Percentiles rank a stretch among this genome's conserved stretches.
Conservation (phyloP, 805 yeast species). For the Yamadazyma takamatsuzukensis region DNA sequence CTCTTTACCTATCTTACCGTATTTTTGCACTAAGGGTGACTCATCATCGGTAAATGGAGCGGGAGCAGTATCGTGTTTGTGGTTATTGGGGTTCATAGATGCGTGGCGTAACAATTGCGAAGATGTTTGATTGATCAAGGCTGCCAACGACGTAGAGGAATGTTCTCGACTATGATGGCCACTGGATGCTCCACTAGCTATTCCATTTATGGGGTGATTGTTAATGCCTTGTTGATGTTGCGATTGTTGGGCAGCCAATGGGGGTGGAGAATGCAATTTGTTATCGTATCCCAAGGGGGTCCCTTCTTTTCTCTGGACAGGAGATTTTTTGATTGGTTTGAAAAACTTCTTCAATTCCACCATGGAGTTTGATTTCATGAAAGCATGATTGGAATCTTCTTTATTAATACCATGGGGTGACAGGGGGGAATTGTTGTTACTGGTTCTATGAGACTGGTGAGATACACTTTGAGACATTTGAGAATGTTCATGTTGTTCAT, state of each 20-base stretch:
- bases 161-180: slow-evolving; percentile 23
- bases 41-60: slow-evolving; percentile 33
- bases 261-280: slow-evolving; percentile 29
- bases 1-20: slow-evolving; percentile 78
- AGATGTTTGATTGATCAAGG: slow-evolving; percentile 34
- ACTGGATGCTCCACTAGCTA: slow-evolving; percentile 4
- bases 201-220: slow-evolving; percentile 1
- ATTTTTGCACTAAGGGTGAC: slow-evolving; percentile 68
- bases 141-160: slow-evolving; percentile 34
- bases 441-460: slow-evolving; percentile 3
- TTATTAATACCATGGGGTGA: slow-evolving; percentile 11
- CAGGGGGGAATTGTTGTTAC: slow-evolving; percentile 10
- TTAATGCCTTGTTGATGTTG: background rate
- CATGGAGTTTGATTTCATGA: slow-evolving; percentile 50
- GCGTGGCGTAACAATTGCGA: slow-evolving; percentile 35
- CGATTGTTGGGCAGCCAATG: slow-evolving; percentile 12
- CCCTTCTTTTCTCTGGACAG: slow-evolving; percentile 14
- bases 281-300: slow-evolving; percentile 15
- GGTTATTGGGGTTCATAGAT: slow-evolving; percentile 34
- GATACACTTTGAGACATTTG: background rate
- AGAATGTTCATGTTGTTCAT: slow-evolving; percentile 10
- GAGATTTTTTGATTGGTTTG: slow-evolving; percentile 48
- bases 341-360: slow-evolving; percentile 70
- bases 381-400: slow-evolving; percentile 28
- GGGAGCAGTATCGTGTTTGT: slow-evolving; percentile 14